Base-by-base conservation (phyloP, 1,139 yeast genomes). In the Blastobotrys petasosporus region DNA sequence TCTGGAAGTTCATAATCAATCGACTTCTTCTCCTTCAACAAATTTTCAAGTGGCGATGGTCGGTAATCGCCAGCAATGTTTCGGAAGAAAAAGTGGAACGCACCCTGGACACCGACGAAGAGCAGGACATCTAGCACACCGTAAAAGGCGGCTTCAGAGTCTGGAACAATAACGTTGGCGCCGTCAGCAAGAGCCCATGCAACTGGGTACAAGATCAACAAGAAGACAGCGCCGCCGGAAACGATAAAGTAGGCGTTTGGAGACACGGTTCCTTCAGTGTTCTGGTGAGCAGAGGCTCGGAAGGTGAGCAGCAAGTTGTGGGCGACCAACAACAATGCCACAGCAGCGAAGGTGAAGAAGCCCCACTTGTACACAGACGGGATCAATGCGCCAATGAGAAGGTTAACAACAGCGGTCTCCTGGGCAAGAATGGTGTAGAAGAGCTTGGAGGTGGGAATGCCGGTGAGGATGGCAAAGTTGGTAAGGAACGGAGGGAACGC, bases 161-260 rank as follows among this genome's bases (percentile, higher is more conserved):
- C 83, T 36, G 82, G 81, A 55, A 75, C 77, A 52, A 80, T 79
- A 38, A 68, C 75, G 58, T 80, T 80, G 63, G 84, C 85, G 69
- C 85, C 86, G 56, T 80, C 85, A 53, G 75, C 66, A 48, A 80
- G 67, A 61, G 79, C 85, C 85, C 85, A 80, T 45, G 68, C 62
- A 51, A 80, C 63, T 37, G 80, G 79, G 59, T 80, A 79, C 51
- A 78, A 64, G 51, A 76, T 59, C 67, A 76, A 70, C 38, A 76
- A 52, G 51, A 74, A 63, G 31, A 64, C 54, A 49, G 64, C 60
- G 8, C 63, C 61, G 37, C 65, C 53, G 36, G 58, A 46, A 39
- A 49, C 43, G 38, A 48, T 25, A 36, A 40, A 46, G 42, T 29
- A 37, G 12, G 41, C 45, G 23, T 34, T 33, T 42, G 37, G 39